Evolutionary conservation across 2,329 filamentous ascomycete species (phyloP), one percentile per base, ranked within the genome.

Genomic region (Harringtonia lauricola): DNA sequence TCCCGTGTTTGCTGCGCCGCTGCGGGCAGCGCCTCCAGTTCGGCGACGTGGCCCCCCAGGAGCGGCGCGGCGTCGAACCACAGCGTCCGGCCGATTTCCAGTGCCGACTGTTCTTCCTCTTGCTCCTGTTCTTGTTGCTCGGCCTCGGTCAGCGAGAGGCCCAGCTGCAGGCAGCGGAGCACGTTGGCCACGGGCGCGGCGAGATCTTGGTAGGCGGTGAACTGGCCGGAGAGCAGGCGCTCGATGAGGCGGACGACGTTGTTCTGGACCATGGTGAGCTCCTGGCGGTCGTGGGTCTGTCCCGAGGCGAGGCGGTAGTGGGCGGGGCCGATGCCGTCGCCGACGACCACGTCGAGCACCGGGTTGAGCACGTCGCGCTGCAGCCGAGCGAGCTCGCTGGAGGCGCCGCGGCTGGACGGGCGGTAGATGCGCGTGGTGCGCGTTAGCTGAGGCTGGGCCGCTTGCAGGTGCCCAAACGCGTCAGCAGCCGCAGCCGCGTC

Each of bases 331-430:
- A 74, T 56, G 28, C 71, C 62, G 42, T 65, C 63, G 17, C 69
- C 66, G 19, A 80, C 63, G 15, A 82, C 64, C n/a, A 74, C 69
- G 48, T 79, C 82, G 34, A 94, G 64, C 22, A 94, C 64, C 48
- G 85, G 89, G 42, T 73, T 76, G 54, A 96, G 90, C 53, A 96
- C 89, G 53, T 95, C 87, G 9, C 82, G 83, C 52, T 95, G 88
- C 4, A 96, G 65, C 4, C 36, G 81, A 67, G 46, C 94, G 62
- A 4, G 66, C 65, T 49, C 45, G 28, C 36, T 44, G 7, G 44
- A 14, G 7, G 36, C 33, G 24, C 42, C 43, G 8, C 41, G 38
- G 38, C 29, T 49, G 4, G 44, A 8, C 7, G 50, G 50, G 12
- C 50, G 50, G 43, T 48, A 51, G 30, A 51, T 47, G 40, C 21